phyloP scores from a whole-genome alignment of 2,329 filamentous ascomycete species.

The Ceratocystis cubensis region DNA sequence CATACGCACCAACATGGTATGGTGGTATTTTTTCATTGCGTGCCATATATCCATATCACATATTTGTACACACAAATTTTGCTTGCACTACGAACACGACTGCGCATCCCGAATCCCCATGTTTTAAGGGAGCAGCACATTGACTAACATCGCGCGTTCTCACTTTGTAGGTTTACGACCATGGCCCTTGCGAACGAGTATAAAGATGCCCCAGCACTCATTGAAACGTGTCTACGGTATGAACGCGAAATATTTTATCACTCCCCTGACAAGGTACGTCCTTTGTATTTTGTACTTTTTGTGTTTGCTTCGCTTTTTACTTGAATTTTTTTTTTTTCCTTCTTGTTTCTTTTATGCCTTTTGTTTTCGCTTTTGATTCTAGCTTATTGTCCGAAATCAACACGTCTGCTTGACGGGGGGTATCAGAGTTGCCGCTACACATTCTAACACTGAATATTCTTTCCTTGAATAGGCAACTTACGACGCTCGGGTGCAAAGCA shows the following conservation, averaged over 20 bases:
- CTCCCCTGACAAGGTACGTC: conserved; percentile 37
- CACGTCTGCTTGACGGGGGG: background rate
- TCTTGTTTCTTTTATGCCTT: background rate
- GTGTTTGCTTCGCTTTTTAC: background rate
- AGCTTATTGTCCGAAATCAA: background rate
- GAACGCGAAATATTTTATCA: conserved; percentile 38
- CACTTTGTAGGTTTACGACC: conserved; percentile 36
- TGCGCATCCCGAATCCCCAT: too few relatives aligned
- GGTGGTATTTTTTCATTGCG: background rate
- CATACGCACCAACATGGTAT: background rate
- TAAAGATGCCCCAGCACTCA: conserved; percentile 32
- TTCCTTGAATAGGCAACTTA: conserved; percentile 34
- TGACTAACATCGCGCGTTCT: conserved; percentile 21
- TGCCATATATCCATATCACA: background rate
- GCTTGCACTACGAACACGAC: too few relatives aligned
- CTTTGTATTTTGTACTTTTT: background rate
- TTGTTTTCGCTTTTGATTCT: background rate
- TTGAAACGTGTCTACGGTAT: conserved; percentile 34
- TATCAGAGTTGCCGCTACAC: background rate
- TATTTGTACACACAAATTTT: background rate
- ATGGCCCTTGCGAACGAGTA: conserved; percentile 35
- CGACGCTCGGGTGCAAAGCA: conserved; percentile 36
- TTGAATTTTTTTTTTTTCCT: background rate
- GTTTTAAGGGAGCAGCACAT: background rate
- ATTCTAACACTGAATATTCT: conserved; percentile 2